These are phyloP conservation scores for Suhomyces choctaworum DNA, from an alignment of 1,139 yeast genomes.

Conservation along the genomic window DNA sequence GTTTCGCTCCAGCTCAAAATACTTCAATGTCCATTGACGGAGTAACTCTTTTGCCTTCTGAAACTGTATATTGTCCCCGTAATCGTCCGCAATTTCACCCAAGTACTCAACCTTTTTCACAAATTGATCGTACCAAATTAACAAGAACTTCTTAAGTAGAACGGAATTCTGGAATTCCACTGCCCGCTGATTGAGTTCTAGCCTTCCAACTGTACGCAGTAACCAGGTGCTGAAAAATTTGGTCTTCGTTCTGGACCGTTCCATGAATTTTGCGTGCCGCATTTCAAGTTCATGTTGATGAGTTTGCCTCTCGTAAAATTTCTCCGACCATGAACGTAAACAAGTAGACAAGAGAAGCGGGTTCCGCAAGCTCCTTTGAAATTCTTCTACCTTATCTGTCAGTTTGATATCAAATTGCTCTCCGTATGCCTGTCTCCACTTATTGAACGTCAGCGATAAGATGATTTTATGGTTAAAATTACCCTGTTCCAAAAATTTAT, in stretches of 20 bases:
- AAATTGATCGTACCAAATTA: constrained; percentile 39
- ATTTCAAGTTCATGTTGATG: constrained; percentile 16
- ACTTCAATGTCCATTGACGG: constrained; percentile 43
- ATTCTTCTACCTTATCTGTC: constrained; percentile 18
- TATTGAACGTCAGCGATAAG: constrained; percentile 8
- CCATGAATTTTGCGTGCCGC: constrained; percentile 16
- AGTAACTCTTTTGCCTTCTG: constrained; percentile 26
- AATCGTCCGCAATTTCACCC: constrained; percentile 32
- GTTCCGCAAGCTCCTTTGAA: constrained; percentile 13
- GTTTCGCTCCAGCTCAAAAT: constrained; percentile 35
- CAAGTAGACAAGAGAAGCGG: constrained; percentile 16
- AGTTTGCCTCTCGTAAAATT: constrained; percentile 18
- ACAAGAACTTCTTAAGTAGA: constrained; percentile 29
- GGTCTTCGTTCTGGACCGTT: constrained; percentile 12
- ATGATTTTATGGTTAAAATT: constrained; percentile 10
- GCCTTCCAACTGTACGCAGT: constrained; percentile 12
- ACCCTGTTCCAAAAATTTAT: neutral
- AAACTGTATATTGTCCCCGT: constrained; percentile 31
- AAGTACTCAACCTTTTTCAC: constrained; percentile 25
- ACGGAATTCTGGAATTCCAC: constrained; percentile 24
- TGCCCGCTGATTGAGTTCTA: constrained; percentile 16
- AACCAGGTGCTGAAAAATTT: constrained; percentile 19
- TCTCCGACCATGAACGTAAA: constrained; percentile 26
- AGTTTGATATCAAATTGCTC: constrained; percentile 18
- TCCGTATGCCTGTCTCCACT: constrained; percentile 24